Evolutionary conservation across 441 rosid species (phyloP).

Genomic region (Eugenia klotzschiana): DNA sequence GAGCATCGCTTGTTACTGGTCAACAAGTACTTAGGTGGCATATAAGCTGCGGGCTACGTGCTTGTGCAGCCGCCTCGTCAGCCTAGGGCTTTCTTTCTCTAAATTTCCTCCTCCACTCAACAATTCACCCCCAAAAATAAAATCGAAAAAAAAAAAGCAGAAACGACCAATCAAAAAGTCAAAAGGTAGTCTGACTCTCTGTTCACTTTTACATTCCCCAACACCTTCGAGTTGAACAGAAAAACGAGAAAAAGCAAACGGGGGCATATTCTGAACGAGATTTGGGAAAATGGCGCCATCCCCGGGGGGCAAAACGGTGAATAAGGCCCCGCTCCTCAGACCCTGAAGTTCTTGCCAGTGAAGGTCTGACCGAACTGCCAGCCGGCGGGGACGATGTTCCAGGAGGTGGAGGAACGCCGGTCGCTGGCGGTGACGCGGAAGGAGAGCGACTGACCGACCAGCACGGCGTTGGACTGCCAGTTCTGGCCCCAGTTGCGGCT

Average conservation of each 20-base stretch:
- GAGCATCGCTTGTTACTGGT: not conserved
- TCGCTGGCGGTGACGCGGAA: constrained; percentile 3
- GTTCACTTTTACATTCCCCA: not conserved
- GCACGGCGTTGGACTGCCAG: constrained; percentile 5
- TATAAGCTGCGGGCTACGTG: not conserved
- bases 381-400: not conserved
- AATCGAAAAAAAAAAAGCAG: not conserved
- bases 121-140: not conserved
- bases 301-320: not conserved
- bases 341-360: constrained; percentile 9
- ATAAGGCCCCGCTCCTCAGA: not conserved
- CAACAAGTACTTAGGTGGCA: not conserved
- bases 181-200: not conserved
- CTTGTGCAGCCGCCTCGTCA: constrained; percentile 5
- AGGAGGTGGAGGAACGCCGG: constrained; percentile 6
- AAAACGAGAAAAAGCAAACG: not conserved
- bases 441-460: constrained; percentile 3
- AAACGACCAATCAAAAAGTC: not conserved
- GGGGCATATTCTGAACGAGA: not conserved
- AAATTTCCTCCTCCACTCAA: not conserved
- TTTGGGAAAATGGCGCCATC: not conserved
- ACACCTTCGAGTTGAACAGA: not conserved
- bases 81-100: not conserved
- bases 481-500: constrained; percentile 10
- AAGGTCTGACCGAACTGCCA: constrained; percentile 9